phyloP scores from a whole-genome alignment of 768 basidiomycete species.

The Leccinum fibrillosum region DNA sequence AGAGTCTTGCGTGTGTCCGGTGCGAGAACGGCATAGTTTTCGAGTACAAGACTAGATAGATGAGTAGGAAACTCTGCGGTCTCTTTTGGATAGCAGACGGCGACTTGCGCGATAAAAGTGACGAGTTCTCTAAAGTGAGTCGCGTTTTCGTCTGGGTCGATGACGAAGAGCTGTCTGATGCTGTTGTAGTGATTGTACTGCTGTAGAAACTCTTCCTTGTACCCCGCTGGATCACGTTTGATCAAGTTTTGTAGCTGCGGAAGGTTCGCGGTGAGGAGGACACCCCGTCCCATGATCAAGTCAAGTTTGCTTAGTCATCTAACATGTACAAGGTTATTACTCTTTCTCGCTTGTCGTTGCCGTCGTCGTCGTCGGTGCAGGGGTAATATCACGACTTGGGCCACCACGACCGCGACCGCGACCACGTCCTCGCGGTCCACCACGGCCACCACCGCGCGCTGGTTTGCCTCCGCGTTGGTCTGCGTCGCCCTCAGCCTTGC shows the following conservation, averaged over 20 bases:
- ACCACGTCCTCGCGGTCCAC: constrained; percentile 35
- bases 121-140: constrained; percentile 85
- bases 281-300: constrained; percentile 5
- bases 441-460: constrained; percentile 29
- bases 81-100: constrained; percentile 80
- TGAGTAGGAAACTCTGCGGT: constrained; percentile 84
- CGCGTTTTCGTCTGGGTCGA: constrained; percentile 82
- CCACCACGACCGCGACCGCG: constrained; percentile 34
- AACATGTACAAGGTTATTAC: neutral
- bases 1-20: constrained; percentile 83
- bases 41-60: constrained; percentile 72
- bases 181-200: constrained; percentile 96
- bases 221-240: constrained; percentile 86
- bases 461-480: constrained; percentile 24
- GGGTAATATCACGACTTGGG: constrained; percentile 4
- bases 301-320: constrained; percentile 18
- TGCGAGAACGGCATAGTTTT: constrained; percentile 69
- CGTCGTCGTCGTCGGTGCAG: neutral
- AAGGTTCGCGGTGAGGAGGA: constrained; percentile 79
- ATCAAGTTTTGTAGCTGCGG: constrained; percentile 97
- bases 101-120: constrained; percentile 84
- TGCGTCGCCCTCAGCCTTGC: constrained; percentile 23
- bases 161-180: constrained; percentile 78
- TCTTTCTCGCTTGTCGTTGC: neutral
- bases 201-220: constrained; percentile 93